Conservation (phyloP, 352 stramenopile genomes). For the Pythium phragmitis region DNA sequence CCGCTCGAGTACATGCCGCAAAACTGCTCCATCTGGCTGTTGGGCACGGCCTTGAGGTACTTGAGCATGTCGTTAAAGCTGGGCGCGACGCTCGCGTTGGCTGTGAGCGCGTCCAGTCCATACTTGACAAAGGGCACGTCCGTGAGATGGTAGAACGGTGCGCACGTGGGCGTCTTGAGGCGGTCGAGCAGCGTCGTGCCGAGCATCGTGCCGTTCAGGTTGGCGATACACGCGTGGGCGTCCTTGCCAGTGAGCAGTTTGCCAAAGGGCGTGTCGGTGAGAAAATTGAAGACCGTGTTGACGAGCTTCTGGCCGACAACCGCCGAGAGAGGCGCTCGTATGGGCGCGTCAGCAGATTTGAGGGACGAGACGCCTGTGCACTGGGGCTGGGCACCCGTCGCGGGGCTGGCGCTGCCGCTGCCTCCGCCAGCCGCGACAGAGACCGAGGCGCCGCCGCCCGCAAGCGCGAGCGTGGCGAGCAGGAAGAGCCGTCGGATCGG, state of each 20-base stretch:
- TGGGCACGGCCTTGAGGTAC: constrained; percentile 31
- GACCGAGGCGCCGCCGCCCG: not conserved
- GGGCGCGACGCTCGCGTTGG: constrained; percentile 16
- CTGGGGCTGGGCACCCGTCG: constrained; percentile 10
- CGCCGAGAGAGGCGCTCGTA: constrained; percentile 24
- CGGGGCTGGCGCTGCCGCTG: not conserved
- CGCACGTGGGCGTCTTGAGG: constrained; percentile 38
- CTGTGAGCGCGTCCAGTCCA: constrained; percentile 18
- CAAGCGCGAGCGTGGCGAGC: constrained; percentile 6
- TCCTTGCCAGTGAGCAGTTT: constrained; percentile 43
- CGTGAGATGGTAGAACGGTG: constrained; percentile 32
- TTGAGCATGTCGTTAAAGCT: constrained; percentile 35
- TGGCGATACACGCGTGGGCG: constrained; percentile 53
- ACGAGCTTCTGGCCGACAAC: constrained; percentile 24
- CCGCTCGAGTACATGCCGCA: constrained; percentile 46
- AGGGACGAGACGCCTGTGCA: constrained; percentile 26
- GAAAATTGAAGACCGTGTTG: constrained; percentile 24
- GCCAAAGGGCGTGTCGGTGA: constrained; percentile 30
- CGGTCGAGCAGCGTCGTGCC: constrained; percentile 36
- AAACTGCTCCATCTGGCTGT: constrained; percentile 45
- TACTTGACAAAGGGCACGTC: constrained; percentile 52
- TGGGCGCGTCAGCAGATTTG: constrained; percentile 27
- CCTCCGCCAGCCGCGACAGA: not conserved
- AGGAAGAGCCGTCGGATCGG: not conserved
- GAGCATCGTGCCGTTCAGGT: constrained; percentile 55